Evolutionary conservation across 192 early-diverging fungal species (phyloP), one percentile per base, ranked within the genome.

Genomic region (Umbelopsis ramanniana): DNA sequence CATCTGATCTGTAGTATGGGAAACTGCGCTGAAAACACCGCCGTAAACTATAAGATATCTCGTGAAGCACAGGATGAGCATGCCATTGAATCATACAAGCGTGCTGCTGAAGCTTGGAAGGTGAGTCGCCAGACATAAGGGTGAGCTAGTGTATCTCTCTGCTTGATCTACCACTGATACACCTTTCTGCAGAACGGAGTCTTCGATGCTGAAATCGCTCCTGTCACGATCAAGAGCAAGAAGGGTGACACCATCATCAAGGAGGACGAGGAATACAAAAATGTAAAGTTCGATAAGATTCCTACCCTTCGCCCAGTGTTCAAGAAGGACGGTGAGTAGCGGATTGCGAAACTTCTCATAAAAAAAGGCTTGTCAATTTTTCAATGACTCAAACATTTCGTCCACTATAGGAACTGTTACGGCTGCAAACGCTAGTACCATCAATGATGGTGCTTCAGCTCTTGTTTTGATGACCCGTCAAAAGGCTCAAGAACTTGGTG

Each of bases 401-500:
- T 21, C 19, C 19, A 22, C 2, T 0, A 35, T 78, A 72, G 90
- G 91, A 6, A 93, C 96, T 29, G 94, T 97, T 38, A 98, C 96
- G 43, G 97, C 97, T 26, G 96, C 95, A 71, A 99, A 99, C 81
- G 87, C 97, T 38, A 95, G 93, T 48, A 96, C 94, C 6, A 81
- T 99, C 53, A 98, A 97, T 82, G 97, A 99, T 76, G 97, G 97
- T 76, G 97, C 96, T 53, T 93, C 93, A 35, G 97, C 96, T 14
- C 66, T 99, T 48, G 86, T 96, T 38, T 84, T 99, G 40, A 93
- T 92, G 84, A 90, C 93, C 46, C 84, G 88, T 50, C 83, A 85
- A 67, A 91, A 88, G 71, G 94, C 94, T 46, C 78, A 90, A 19
- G 88, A 85, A 40, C 84, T 92, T 37, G 90, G 93, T 46, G 72